Base-by-base conservation (phyloP, 2,329 filamentous ascomycete genomes). In the Blumeriella jaapii region DNA sequence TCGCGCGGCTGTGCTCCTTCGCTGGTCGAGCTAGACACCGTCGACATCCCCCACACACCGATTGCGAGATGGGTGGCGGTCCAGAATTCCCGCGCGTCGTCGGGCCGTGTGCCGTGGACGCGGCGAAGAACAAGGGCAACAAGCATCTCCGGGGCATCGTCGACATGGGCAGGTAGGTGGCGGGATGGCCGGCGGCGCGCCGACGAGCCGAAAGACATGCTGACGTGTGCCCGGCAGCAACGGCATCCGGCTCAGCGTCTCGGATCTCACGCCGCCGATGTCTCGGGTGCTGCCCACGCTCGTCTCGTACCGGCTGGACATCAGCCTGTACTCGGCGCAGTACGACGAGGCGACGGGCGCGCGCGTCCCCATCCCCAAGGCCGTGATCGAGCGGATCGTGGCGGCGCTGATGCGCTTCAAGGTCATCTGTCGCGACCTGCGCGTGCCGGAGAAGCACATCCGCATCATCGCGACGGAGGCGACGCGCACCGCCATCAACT, bases 171-270 rank as follows among this genome's bases (percentile, higher is more conserved):
- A 60, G 58, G 57, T 56, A 32, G 38, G 28, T 16, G 22, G 22
- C 10, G 20, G n/a, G n/a, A n/a, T n/a, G n/a, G n/a, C n/a, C n/a
- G n/a, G n/a, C n/a, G n/a, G n/a, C n/a, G n/a, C n/a, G n/a, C n/a
- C n/a, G n/a, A n/a, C n/a, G n/a, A n/a, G n/a, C n/a, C n/a, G n/a
- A n/a, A 27, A 12, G 23, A 28, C 18, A 13, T 28, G 29, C 29
- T 17, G 31, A 26, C 12, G 10, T 23, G 14, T 38, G 13, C 7
- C n/a, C n/a, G n/a, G n/a, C n/a, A 71, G 77, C 58, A 82, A 83
- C 59, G 78, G 78, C 40, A 79, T 83, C 42, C 75, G 78, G 23
- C 79, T 82, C 59, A 81, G 76, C 7, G 77, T 83, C 39, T 70
- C 74, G 10, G 64, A 71, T 43, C 61, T 76, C 5, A 61, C 65